These are phyloP conservation scores for Cryptomeria japonica DNA, from an alignment of 75 land plant genomes.

Conservation along the genomic window DNA sequence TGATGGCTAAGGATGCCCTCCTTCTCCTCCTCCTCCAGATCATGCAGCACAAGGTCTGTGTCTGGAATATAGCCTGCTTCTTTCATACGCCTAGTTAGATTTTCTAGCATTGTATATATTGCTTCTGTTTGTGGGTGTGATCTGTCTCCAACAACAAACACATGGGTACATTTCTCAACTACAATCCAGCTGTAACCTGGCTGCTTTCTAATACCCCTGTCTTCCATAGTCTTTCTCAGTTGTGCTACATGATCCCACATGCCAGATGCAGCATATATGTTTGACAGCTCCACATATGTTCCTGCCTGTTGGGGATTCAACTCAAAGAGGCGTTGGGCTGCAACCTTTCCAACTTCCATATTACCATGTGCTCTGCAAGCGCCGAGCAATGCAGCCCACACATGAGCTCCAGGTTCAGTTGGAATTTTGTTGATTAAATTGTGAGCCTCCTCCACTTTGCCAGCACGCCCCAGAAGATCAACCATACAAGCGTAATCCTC, in stretches of 20 bases:
- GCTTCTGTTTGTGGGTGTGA: slow-evolving; percentile 14
- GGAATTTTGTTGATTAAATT: slow-evolving; percentile 64
- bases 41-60: slow-evolving; percentile 1
- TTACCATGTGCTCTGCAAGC: slow-evolving; percentile 56
- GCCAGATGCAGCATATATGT: slow-evolving; percentile 18
- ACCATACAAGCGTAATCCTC: slow-evolving; percentile 77
- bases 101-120: slow-evolving; percentile 1
- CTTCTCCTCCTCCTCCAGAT: background rate
- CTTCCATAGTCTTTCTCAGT: slow-evolving; percentile 7
- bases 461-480: slow-evolving; percentile 79
- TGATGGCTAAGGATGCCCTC: background rate
- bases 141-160: slow-evolving; percentile 5
- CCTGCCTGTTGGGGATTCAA: slow-evolving; percentile 20
- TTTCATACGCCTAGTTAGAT: background rate
- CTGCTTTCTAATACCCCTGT: slow-evolving; percentile 5
- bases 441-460: slow-evolving; percentile 54
- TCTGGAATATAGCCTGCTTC: slow-evolving; percentile 6
- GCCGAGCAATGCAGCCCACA: slow-evolving; percentile 79
- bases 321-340: slow-evolving; percentile 53
- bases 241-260: slow-evolving; percentile 10
- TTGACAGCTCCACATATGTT: background rate
- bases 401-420: slow-evolving; percentile 58
- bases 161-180: background rate
- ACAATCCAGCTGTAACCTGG: slow-evolving; percentile 16
- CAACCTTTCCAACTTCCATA: slow-evolving; percentile 60